Conservation (phyloP, 2,329 filamentous ascomycete genomes). For the Monosporascus cannonballus region DNA sequence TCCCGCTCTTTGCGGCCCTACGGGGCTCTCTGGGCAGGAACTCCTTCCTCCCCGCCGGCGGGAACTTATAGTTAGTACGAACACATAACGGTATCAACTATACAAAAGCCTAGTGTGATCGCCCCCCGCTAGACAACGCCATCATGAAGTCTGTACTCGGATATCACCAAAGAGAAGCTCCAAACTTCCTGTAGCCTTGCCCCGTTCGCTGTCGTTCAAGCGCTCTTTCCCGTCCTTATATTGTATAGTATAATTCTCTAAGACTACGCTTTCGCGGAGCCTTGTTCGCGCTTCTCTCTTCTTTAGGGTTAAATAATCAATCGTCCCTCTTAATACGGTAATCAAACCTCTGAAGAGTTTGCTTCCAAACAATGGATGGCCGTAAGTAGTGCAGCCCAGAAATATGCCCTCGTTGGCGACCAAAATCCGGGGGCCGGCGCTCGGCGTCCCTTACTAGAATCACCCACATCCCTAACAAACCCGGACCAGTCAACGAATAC, state of each 20-base stretch:
- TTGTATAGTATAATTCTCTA: no score
- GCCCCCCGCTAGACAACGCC: constrained; percentile 8
- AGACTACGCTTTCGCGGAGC: neutral
- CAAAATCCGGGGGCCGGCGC: no score
- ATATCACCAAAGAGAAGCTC: constrained; percentile 10
- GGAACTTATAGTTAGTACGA: constrained; percentile 1
- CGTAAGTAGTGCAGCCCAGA: constrained; percentile 18
- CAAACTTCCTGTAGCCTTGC: constrained; percentile 16
- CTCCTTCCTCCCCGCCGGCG: neutral
- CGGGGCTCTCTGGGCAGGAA: neutral
- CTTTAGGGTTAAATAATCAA: no score
- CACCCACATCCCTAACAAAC: constrained; percentile 10
- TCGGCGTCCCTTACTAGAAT: no score
- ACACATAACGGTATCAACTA: neutral
- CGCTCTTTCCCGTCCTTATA: neutral
- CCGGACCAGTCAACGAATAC: constrained; percentile 49
- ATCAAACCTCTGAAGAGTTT: no score
- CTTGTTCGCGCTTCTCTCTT: neutral
- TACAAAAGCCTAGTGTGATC: constrained; percentile 25
- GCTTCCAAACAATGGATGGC: constrained; percentile 21
- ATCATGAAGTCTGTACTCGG: constrained; percentile 11
- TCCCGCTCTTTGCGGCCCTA: neutral
- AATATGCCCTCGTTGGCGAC: no score
- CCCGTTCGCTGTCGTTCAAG: constrained; percentile 5
- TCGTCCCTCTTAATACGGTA: no score